Conservation (phyloP, 345 rosid genomes). For the Eucalyptus caleyi region DNA sequence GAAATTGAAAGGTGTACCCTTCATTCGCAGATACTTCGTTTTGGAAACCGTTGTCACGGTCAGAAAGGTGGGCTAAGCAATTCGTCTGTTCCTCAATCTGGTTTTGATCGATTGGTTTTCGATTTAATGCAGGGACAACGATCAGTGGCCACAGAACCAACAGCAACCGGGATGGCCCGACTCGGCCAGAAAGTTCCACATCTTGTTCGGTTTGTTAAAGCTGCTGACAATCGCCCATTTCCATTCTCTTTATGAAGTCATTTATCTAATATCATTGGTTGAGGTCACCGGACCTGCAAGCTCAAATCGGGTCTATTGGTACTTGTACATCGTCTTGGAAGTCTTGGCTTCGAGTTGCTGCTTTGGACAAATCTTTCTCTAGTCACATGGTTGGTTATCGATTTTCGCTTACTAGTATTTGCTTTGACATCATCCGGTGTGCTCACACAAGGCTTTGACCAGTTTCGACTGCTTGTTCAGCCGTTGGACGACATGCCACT, state of each 20-base stretch:
- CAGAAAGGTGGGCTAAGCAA: background rate
- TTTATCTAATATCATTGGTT: background rate
- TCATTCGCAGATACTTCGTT: background rate
- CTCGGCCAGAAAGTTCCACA: background rate
- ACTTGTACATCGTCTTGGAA: background rate
- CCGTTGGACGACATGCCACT: background rate
- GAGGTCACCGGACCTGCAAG: background rate
- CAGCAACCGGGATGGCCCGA: background rate
- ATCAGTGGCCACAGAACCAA: background rate
- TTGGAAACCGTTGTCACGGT: too few species aligned
- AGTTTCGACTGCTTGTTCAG: background rate
- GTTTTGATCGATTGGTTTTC: background rate
- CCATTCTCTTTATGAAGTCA: background rate
- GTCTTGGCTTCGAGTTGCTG: background rate
- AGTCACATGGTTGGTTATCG: too few species aligned
- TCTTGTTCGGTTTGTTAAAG: background rate
- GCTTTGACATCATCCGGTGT: background rate
- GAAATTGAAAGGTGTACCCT: background rate
- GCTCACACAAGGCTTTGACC: rapidly evolving
- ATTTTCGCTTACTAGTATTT: background rate
- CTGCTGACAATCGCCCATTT: background rate
- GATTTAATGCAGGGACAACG: background rate
- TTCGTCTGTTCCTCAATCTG: background rate
- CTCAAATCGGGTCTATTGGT: background rate
- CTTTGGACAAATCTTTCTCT: too few species aligned